Evolutionary conservation across 805 yeast species (phyloP), one percentile per base, ranked within the genome.

Genomic region (Starmerella vitae): DNA sequence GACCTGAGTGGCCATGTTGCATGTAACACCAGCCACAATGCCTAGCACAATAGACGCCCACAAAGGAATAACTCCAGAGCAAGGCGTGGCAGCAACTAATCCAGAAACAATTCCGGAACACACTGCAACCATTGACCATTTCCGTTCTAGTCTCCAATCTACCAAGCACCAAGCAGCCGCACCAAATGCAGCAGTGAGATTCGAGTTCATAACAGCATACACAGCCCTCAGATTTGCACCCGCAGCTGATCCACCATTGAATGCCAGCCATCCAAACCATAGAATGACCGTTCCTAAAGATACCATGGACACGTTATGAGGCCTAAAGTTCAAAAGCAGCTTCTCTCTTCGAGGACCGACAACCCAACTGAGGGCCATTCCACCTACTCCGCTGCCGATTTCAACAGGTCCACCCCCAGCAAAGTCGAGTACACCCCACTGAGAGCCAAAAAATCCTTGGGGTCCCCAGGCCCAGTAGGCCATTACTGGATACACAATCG

Each of bases 391-490:
- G 19, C 93, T 77, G 22, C 82, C 69, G 41, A 91, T 83, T 59
- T 88, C 97, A 20, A 88, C 95, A 1, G 96, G 94, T 0, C 96
- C 96, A 41, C 97, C 97, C 22, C 98, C 98, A 19, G 98, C 98
- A 59, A 82, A 88, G 58, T 88, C 98, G 37, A 88, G 66, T 1
- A 78, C 97, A 5, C 94, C 95, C 76, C 94, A 88, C 50, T 74
- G 67, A 49, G 69, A 70, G 14, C 57, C 58, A 27, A 94, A 94
- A 97, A 97, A 88, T 29, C 98, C 97, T 33, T 76, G 77, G 1
- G 81, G 56, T 41, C 84, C 79, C 97, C 97, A 88, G 39, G 82
- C 75, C 96, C 97, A 86, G 61, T 76, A 83, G 5, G 88, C 88
- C n/a, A 88, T 71, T 0, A 97, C 97, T 57, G 93, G 80, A 62